phyloP scores from a whole-genome alignment of 2,329 filamentous ascomycete species.

The Aspergillus neoniger region DNA sequence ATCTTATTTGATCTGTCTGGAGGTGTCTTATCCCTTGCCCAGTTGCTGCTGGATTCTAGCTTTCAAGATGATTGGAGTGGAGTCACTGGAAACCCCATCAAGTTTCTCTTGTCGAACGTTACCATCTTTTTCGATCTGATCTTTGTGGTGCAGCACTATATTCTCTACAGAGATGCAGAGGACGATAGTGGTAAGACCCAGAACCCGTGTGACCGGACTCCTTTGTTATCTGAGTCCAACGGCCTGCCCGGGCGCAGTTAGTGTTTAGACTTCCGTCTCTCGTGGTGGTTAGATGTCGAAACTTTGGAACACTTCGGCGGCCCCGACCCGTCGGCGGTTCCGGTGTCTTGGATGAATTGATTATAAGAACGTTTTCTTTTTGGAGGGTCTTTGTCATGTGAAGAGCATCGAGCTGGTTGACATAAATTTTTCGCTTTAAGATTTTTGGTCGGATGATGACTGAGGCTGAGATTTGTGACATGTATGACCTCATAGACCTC shows the following conservation, averaged over 20 bases:
- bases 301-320: background rate
- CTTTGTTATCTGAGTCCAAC: conserved; percentile 29
- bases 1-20: conserved; percentile 83
- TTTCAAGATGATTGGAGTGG: conserved; percentile 86
- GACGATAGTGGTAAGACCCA: conserved; percentile 22
- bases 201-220: conserved; percentile 28
- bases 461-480: background rate
- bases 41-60: conserved; percentile 82
- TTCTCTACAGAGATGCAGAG: conserved; percentile 62
- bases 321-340: background rate
- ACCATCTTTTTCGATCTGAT: conserved; percentile 82
- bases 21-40: conserved; percentile 76
- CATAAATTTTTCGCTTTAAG: background rate
- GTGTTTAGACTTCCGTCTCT: conserved; percentile 4
- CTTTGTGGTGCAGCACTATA: conserved; percentile 87
- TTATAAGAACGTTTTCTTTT: background rate
- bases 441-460: background rate
- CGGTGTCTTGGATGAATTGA: background rate
- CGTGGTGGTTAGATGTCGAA: background rate
- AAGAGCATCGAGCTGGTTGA: background rate
- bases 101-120: conserved; percentile 82
- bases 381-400: background rate
- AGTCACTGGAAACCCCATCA: conserved; percentile 86
- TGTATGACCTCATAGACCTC: conserved; percentile 3
- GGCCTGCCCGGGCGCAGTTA: conserved; percentile 12